Conservation (phyloP, 352 stramenopile genomes). For the Phytophthora meadii region DNA sequence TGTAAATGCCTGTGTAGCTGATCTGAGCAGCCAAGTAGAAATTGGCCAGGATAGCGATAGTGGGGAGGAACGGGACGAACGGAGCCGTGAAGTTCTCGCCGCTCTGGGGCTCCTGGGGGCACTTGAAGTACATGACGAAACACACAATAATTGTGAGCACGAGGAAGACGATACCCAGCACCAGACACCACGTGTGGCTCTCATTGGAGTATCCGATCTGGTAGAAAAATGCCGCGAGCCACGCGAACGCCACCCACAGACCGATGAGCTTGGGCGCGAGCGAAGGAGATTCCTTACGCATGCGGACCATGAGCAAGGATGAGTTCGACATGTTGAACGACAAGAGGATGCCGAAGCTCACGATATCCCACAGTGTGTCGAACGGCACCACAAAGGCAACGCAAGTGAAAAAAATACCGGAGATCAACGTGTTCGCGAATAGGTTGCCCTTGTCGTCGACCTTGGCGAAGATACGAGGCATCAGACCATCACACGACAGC, state of each 20-base stretch:
- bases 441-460: conserved; percentile 84
- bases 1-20: conserved; percentile 52
- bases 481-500: conserved; percentile 92
- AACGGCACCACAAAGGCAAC: conserved; percentile 85
- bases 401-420: conserved; percentile 65
- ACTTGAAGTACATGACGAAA: conserved; percentile 63
- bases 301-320: conserved; percentile 77
- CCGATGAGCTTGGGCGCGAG: conserved; percentile 53
- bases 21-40: conserved; percentile 81
- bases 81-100: conserved; percentile 66
- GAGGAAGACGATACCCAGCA: conserved; percentile 59
- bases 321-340: conserved; percentile 89
- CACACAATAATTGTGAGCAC: conserved; percentile 41
- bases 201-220: conserved; percentile 61
- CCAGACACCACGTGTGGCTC: conserved; percentile 35
- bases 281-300: conserved; percentile 55
- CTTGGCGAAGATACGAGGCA: conserved; percentile 91
- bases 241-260: conserved; percentile 42
- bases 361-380: conserved; percentile 85
- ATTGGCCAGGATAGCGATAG: conserved; percentile 57
- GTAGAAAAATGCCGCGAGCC: conserved; percentile 69
- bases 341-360: conserved; percentile 89
- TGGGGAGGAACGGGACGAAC: conserved; percentile 71
- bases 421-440: conserved; percentile 79
- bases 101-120: conserved; percentile 59